These are phyloP conservation scores for Spatholobus suberectus DNA, from an alignment of 306 rosid genomes.

Conservation along the genomic window DNA sequence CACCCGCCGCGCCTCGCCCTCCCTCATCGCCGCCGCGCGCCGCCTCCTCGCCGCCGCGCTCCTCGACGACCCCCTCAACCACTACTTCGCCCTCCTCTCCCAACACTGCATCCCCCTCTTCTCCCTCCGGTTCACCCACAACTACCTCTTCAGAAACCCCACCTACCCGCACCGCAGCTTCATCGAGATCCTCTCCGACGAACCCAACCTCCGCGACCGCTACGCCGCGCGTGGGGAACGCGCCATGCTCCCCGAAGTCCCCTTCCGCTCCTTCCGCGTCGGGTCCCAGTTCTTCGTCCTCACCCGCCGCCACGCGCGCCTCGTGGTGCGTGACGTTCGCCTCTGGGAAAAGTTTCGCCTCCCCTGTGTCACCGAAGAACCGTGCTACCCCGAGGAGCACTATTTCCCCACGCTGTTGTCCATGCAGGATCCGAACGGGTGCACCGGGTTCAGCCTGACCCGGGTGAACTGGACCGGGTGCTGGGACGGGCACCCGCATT, in stretches of 20 bases:
- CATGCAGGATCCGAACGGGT: conserved; percentile 61
- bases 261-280: conserved; percentile 56
- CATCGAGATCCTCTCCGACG: conserved; percentile 68
- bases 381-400: conserved; percentile 77
- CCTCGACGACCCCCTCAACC: conserved; percentile 60
- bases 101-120: conserved; percentile 68
- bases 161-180: conserved; percentile 30
- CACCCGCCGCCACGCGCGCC: conserved; percentile 51
- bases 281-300: conserved; percentile 69
- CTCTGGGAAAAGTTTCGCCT: conserved; percentile 65
- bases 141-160: conserved; percentile 39
- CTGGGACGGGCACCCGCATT: conserved; percentile 69
- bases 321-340: conserved; percentile 52
- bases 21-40: conserved; percentile 64
- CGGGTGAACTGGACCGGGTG: conserved; percentile 76
- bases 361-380: conserved; percentile 54
- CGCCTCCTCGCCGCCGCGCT: conserved; percentile 66
- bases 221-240: conserved; percentile 58
- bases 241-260: conserved; percentile 65
- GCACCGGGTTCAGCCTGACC: conserved; percentile 65
- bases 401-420: conserved; percentile 72
- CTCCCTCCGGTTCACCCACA: conserved; percentile 56
- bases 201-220: conserved; percentile 53
- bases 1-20: conserved; percentile 59
- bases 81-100: conserved; percentile 59